A percentile compares a stretch with the other conserved stretches of the same genome.
phyloP scores from a whole-genome alignment of 306 rosid genomes.

The Pterocarpus santalinus region DNA sequence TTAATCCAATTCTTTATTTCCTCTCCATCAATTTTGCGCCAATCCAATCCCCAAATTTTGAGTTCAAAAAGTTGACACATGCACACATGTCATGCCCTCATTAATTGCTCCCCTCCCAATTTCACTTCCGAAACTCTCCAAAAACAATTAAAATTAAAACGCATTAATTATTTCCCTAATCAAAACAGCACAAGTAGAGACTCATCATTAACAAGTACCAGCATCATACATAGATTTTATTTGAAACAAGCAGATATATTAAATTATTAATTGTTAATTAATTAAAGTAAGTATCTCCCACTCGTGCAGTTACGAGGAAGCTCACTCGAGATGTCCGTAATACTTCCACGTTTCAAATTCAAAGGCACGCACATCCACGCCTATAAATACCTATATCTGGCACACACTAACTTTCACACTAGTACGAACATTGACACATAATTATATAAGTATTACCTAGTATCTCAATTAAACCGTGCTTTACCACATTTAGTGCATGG shows the following conservation, averaged over 20 bases:
- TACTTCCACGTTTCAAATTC: conserved; percentile 40
- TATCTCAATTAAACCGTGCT: background rate
- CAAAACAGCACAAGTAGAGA: background rate
- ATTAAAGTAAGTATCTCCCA: background rate
- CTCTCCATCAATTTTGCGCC: conserved; percentile 47
- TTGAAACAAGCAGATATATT: background rate
- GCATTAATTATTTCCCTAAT: background rate
- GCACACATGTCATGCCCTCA: conserved; percentile 29
- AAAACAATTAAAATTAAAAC: background rate
- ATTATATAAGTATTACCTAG: background rate
- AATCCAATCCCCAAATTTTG: conserved; percentile 34
- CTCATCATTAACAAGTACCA: background rate
- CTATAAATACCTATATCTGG: conserved; percentile 63
- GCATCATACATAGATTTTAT: conserved; percentile 31
- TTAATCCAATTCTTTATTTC: conserved; percentile 43
- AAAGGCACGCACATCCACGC: conserved; percentile 31
- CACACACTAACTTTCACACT: conserved; percentile 45
- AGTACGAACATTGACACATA: background rate
- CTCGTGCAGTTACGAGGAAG: conserved; percentile 69
- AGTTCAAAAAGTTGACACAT: conserved; percentile 21
- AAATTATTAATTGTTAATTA: background rate
- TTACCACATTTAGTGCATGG: conserved; percentile 36
- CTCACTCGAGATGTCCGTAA: conserved; percentile 29
- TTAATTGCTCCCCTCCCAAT: background rate
- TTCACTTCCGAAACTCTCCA: conserved; percentile 30